Conservation (phyloP, 2,329 filamentous ascomycete species). For the Didymella segeticola region DNA sequence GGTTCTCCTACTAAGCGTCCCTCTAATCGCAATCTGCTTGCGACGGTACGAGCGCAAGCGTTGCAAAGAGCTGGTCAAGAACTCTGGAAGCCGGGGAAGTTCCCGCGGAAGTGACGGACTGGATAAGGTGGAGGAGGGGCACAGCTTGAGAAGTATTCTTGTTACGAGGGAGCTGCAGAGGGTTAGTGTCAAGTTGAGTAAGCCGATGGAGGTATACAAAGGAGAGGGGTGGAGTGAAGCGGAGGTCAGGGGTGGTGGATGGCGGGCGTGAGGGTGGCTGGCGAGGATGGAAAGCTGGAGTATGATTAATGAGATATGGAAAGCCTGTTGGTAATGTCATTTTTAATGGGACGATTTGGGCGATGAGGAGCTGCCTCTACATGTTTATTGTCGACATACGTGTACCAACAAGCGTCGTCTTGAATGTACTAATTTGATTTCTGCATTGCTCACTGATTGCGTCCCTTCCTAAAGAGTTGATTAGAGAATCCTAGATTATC, state of each 20-base stretch:
- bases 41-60: slow-evolving; percentile 30
- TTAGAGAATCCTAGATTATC: too few species aligned
- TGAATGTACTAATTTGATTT: too few species aligned
- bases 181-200: slow-evolving; percentile 26
- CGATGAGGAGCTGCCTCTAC: too few species aligned
- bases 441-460: too few species aligned
- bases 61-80: slow-evolving; percentile 25
- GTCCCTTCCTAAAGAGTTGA: too few species aligned
- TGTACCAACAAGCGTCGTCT: too few species aligned
- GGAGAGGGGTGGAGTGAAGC: slow-evolving; percentile 26
- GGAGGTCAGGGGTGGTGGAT: slow-evolving; percentile 24
- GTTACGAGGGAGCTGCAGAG: slow-evolving; percentile 33
- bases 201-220: slow-evolving; percentile 21
- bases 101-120: slow-evolving; percentile 17
- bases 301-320: neutral
- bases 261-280: slow-evolving; percentile 3
- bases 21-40: slow-evolving; percentile 26
- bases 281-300: neutral
- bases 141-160: slow-evolving; percentile 30
- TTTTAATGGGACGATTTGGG: too few species aligned
- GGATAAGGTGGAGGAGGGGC: slow-evolving; percentile 14
- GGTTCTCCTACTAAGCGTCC: slow-evolving; percentile 26
- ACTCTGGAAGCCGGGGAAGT: slow-evolving; percentile 8
- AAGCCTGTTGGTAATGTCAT: neutral
- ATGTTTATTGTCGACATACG: too few species aligned